phyloP scores from a whole-genome alignment of 2,329 filamentous ascomycete species.

The Aspergillus ibericus region DNA sequence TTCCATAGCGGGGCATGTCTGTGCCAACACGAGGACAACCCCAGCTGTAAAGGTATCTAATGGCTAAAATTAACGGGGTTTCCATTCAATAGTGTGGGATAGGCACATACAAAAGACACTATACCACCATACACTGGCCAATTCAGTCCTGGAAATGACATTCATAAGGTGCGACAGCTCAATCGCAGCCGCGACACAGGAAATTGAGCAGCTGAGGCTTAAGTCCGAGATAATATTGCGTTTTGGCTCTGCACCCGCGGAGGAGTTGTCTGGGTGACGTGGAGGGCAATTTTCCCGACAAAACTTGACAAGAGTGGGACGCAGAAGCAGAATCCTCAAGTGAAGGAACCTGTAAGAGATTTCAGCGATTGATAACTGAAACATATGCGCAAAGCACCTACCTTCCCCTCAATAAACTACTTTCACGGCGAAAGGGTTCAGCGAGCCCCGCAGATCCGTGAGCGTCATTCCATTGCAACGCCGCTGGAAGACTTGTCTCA shows the following conservation, averaged over 20 bases:
- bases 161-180: neutral
- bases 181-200: neutral
- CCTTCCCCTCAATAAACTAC: neutral
- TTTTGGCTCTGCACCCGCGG: neutral
- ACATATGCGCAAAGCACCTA: neutral
- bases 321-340: neutral
- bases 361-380: neutral
- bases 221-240: neutral
- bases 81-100: neutral
- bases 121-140: neutral
- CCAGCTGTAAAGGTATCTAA: neutral
- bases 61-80: neutral
- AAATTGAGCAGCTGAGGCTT: neutral
- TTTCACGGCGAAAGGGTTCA: neutral
- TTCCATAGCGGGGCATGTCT: neutral
- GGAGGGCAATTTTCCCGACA: neutral
- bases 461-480: neutral
- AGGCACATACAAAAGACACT: neutral
- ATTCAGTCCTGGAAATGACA: neutral
- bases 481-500: neutral
- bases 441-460: neutral
- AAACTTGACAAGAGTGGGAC: neutral
- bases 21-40: neutral
- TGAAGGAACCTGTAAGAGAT: neutral
- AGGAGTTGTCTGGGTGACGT: neutral